Evolutionary conservation across 2,329 filamentous ascomycete species (phyloP).

Genomic region (Tolypocladium inflatum): DNA sequence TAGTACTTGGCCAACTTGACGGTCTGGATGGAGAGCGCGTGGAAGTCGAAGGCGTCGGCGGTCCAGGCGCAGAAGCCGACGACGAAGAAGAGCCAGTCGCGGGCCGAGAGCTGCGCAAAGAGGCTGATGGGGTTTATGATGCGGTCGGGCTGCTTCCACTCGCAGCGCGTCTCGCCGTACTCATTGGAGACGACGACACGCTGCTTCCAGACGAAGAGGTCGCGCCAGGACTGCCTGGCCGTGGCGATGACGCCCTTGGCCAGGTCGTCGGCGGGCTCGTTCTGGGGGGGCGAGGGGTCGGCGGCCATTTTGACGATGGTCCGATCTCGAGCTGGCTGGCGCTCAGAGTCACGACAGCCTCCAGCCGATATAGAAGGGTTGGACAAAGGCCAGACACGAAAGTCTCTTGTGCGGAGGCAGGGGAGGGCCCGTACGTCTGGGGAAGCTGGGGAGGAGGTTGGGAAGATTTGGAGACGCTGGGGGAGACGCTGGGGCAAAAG

Average conservation of each 20-base stretch:
- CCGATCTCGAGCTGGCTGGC: neutral
- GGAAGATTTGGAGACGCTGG: too few species aligned
- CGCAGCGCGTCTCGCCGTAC: conserved; percentile 52
- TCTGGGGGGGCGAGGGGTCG: conserved; percentile 2
- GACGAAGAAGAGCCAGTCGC: conserved; percentile 67
- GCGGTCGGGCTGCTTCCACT: conserved; percentile 59
- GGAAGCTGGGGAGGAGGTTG: neutral
- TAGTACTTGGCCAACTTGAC: conserved; percentile 53
- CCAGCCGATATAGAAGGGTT: neutral
- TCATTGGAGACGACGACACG: conserved; percentile 58
- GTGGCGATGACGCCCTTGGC: conserved; percentile 56
- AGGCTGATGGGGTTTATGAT: conserved; percentile 64
- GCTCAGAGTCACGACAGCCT: neutral
- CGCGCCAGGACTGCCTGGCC: conserved; percentile 52
- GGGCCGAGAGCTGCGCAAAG: conserved; percentile 50
- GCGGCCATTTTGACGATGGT: neutral
- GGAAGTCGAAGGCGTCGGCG: conserved; percentile 77
- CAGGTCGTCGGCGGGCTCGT: conserved; percentile 54
- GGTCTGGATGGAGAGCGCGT: conserved; percentile 70
- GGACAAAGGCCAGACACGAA: neutral
- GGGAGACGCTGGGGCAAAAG: neutral
- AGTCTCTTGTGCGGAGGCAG: neutral
- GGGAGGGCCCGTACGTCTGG: neutral
- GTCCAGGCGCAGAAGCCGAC: conserved; percentile 70
- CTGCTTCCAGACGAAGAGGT: conserved; percentile 67